Base-by-base conservation (phyloP, 208 protist species). In the Endotrypanum monterogeii region DNA sequence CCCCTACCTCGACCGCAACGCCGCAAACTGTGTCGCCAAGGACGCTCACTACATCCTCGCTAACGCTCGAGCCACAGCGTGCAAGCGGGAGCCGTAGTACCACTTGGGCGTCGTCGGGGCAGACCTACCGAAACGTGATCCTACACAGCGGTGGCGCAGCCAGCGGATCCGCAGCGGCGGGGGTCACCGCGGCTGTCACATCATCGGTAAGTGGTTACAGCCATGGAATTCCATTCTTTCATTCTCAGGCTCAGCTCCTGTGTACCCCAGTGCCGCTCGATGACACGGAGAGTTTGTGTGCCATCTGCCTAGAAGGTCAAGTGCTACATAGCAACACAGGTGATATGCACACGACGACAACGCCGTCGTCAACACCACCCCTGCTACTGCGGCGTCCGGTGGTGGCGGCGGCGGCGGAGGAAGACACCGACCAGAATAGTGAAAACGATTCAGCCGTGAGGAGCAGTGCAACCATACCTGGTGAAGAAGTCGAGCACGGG, bases 221-320 rank as follows among this genome's bases (percentile, higher is more conserved):
- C 35, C 50, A 28, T 23, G 66, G 66, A 23, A n/a, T 70, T 30
- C 66, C 66, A 20, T 50, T 70, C n/a, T 52, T n/a, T 50, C 41
- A 25, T 23, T 70, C 66, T 28, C 66, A 63, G 52, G 32, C 52
- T n/a, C 76, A 80, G 56, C 76, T 80, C 20, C 67, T 61, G 14
- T 80, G 76, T 56, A 67, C 70, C 3, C 51, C 70, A 20, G 76
- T 80, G 20, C 76, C 76, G 55, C 69, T 80, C 20, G 70, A 80
- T n/a, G 76, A 80, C 65, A 74, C 70, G n/a, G 76, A 80, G 55
- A 80, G 76, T 46, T 32, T 70, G 3, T 80, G 76, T 28, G 70
- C 63, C 8, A 80, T 80, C 20, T 80, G 76, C 41, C 32, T 80
- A n/a, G 76, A 80, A 39, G 76, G 76, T 8, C 76, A 58, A 8